These are phyloP conservation scores for Dothideomycetidae sp. DNA, from an alignment of 2,329 filamentous ascomycete genomes.

Conservation along the genomic window DNA sequence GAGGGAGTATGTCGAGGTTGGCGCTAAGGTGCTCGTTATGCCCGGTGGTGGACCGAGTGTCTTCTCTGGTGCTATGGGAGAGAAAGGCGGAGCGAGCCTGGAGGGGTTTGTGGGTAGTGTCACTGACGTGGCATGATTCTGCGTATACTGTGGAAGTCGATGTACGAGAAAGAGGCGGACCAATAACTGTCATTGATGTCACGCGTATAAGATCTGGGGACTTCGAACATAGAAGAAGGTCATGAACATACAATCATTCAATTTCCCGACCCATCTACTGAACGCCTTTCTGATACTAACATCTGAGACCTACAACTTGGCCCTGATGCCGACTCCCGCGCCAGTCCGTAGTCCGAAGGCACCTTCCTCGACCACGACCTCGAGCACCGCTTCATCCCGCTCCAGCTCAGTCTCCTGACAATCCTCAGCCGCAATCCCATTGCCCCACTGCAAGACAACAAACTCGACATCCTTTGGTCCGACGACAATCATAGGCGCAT, in stretches of 20 bases:
- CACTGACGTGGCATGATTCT: conserved; percentile 15
- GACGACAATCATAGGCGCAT: conserved; percentile 88
- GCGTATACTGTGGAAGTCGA: too few species aligned
- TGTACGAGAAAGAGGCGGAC: too few species aligned
- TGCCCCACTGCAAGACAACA: conserved; percentile 77
- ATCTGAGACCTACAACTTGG: conserved; percentile 5
- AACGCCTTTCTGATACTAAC: too few species aligned
- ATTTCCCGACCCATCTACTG: too few species aligned
- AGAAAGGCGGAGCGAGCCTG: conserved; percentile 41
- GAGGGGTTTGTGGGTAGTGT: conserved; percentile 61
- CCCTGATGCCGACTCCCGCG: conserved; percentile 3
- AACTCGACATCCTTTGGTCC: conserved; percentile 63
- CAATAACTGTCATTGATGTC: too few species aligned
- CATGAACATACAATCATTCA: too few species aligned
- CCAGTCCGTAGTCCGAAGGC: conserved; percentile 7
- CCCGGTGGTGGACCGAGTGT: conserved; percentile 52
- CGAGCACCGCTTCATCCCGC: conserved; percentile 22
- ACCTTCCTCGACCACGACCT: conserved; percentile 19
- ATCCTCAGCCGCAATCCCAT: conserved; percentile 69
- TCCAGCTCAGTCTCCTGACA: conserved; percentile 59
- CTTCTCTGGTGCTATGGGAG: conserved; percentile 39
- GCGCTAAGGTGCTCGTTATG: conserved; percentile 54
- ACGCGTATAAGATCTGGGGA: too few species aligned
- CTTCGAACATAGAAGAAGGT: too few species aligned
- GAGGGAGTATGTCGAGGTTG: conserved; percentile 60